A percentile compares a stretch with the other conserved stretches of the same genome.
Conservation (phyloP, 331 rosid species). For the Spiraea crenata region DNA sequence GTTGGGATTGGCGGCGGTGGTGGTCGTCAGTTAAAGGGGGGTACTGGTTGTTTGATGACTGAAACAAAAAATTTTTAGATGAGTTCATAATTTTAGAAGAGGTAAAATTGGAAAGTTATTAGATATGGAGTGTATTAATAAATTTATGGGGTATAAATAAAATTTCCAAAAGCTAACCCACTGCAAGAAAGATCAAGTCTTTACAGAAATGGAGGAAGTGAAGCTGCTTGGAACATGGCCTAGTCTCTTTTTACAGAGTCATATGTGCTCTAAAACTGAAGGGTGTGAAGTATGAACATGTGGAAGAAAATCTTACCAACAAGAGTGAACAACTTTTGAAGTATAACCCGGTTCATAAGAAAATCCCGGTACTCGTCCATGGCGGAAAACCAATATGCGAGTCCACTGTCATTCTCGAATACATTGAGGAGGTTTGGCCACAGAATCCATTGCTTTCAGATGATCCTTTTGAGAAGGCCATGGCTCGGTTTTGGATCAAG, state of each 20-base stretch:
- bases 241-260: constrained; percentile 22
- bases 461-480: constrained; percentile 26
- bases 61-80: no score
- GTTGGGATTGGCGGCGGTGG: no score
- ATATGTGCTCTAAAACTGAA: constrained; percentile 37
- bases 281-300: constrained; percentile 20
- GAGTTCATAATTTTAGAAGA: no score
- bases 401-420: constrained; percentile 33
- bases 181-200: background rate
- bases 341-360: constrained; percentile 28
- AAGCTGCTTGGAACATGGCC: constrained; percentile 30
- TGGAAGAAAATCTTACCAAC: constrained; percentile 30
- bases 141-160: no score
- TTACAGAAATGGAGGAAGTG: constrained; percentile 25
- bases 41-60: no score
- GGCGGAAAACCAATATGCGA: constrained; percentile 26
- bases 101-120: no score
- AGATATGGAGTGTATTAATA: no score
- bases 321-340: constrained; percentile 28
- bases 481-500: constrained; percentile 26
- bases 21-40: no score
- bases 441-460: constrained; percentile 18
- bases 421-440: constrained; percentile 35
- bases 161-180: background rate
- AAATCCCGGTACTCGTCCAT: constrained; percentile 27